phyloP scores from a whole-genome alignment of 208 protist species.

The Trichomonas gallinae region DNA sequence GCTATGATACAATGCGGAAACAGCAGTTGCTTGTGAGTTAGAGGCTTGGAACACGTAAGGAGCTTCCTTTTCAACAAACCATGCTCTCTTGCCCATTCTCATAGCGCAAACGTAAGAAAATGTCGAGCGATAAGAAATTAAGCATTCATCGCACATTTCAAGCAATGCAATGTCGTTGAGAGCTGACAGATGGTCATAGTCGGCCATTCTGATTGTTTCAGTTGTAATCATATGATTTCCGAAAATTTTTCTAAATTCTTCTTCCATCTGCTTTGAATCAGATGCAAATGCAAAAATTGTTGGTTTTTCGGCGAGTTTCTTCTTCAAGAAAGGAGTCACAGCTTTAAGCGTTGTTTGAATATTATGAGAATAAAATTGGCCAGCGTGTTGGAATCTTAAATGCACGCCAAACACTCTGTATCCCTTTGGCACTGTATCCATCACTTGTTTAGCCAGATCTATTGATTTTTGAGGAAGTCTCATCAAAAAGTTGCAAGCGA shows the following conservation, averaged over 20 bases:
- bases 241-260: background rate
- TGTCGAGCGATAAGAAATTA: background rate
- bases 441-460: background rate
- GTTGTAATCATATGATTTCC: background rate
- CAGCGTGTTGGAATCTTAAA: background rate
- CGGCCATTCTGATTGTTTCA: background rate
- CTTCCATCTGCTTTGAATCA: background rate
- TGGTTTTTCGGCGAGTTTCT: background rate
- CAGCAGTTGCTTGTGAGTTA: background rate
- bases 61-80: background rate
- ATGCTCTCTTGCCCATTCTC: background rate
- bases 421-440: background rate
- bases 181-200: background rate
- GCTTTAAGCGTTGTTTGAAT: background rate
- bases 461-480: background rate
- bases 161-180: background rate
- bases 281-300: background rate
- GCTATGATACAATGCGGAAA: background rate
- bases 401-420: background rate
- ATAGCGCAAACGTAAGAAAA: background rate
- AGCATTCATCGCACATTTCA: background rate
- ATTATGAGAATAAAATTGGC: background rate
- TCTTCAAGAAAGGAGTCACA: background rate
- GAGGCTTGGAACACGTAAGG: background rate
- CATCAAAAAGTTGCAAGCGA: background rate